Evolutionary conservation across 768 basidiomycete genomes (phyloP).

Genomic region (Nidularia pulvinata): DNA sequence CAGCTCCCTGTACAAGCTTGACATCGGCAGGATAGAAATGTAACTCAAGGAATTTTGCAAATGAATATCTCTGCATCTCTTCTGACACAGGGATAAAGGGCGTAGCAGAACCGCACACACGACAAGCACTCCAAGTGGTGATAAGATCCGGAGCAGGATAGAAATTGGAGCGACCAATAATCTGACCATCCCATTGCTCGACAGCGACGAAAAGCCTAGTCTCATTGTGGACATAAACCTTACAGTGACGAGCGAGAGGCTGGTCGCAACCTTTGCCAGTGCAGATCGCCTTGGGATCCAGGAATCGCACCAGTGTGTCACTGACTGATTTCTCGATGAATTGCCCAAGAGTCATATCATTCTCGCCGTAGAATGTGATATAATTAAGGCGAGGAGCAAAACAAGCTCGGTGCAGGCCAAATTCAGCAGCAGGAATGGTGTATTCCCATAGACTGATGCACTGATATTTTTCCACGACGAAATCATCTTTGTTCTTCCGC

Average conservation of each 20-base stretch:
- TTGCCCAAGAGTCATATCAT: constrained; percentile 91
- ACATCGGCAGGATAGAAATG: constrained; percentile 94
- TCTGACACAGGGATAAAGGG: constrained; percentile 89
- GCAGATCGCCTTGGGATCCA: constrained; percentile 79
- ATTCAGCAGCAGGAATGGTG: constrained; percentile 72
- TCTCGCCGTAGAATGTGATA: constrained; percentile 90
- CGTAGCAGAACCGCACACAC: constrained; percentile 74
- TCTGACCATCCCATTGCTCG: constrained; percentile 86
- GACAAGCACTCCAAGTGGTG: constrained; percentile 92
- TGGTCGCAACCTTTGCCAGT: constrained; percentile 84
- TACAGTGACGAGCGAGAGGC: constrained; percentile 81
- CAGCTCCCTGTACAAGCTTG: constrained; percentile 81
- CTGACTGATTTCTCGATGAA: constrained; percentile 83
- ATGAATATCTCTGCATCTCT: constrained; percentile 93
- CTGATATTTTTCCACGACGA: constrained; percentile 93
- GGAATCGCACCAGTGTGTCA: constrained; percentile 66
- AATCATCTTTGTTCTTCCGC: constrained; percentile 81
- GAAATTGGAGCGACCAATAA: constrained; percentile 53
- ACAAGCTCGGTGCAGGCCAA: constrained; percentile 70
- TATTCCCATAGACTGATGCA: constrained; percentile 81
- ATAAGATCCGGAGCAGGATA: constrained; percentile 71
- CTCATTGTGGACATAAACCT: constrained; percentile 90
- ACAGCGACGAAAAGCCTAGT: constrained; percentile 82
- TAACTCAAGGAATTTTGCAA: constrained; percentile 94
- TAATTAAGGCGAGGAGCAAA: constrained; percentile 74